A percentile compares a stretch with the other conserved stretches of the same genome.
phyloP scores from a whole-genome alignment of 1,284 basidiomycete species.

The Ceratobasidium sp. region DNA sequence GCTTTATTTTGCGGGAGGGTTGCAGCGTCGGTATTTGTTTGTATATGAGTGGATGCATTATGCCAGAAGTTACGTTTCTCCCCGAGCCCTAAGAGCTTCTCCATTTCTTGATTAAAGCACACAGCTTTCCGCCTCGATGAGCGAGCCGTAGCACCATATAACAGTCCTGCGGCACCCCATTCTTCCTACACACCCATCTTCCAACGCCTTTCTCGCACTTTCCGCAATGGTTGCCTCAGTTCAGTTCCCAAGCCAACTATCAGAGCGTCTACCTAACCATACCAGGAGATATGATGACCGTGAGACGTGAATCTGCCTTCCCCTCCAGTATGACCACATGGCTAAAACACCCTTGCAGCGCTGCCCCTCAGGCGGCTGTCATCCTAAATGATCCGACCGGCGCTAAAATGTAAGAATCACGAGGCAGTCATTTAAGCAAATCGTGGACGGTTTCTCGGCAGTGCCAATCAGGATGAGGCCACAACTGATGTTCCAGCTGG shows the following conservation, averaged over 20 bases:
- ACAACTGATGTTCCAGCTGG: neutral
- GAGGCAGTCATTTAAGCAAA: neutral
- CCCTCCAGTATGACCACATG: too few species aligned
- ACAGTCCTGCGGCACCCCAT: neutral
- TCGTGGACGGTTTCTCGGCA: neutral
- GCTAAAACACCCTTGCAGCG: neutral
- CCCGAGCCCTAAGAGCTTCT: neutral
- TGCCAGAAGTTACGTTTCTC: neutral
- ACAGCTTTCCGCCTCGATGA: neutral
- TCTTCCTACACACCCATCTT: neutral
- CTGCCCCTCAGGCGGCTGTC: neutral
- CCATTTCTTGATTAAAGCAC: neutral
- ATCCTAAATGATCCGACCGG: neutral
- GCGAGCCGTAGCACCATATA: neutral
- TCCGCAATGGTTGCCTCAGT: neutral
- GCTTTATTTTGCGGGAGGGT: neutral
- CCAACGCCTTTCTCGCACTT: too few species aligned
- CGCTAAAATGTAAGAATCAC: neutral
- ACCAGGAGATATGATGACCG: conserved; percentile 7
- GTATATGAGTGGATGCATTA: neutral
- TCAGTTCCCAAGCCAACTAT: neutral
- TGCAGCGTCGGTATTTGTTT: neutral
- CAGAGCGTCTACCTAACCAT: conserved; percentile 5
- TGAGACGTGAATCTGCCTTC: neutral
- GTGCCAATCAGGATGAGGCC: neutral